Percentiles rank a stretch among this genome's conserved stretches.
Conservation (phyloP, 2,329 filamentous ascomycete species). For the Arthrobotrys conoides region DNA sequence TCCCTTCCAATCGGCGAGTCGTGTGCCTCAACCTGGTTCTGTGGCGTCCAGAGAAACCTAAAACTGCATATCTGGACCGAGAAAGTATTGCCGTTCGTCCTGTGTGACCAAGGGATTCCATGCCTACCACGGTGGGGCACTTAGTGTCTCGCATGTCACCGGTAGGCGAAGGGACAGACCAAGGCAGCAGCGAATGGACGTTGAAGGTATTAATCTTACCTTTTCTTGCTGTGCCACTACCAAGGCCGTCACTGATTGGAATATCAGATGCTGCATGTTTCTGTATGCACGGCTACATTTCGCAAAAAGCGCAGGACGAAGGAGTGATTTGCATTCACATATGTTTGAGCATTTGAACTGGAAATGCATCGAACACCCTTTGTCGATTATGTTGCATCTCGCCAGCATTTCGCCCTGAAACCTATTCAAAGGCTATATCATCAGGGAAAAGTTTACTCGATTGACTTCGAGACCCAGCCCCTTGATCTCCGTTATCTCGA, state of each 20-base stretch:
- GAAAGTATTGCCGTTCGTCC: slow-evolving; percentile 30
- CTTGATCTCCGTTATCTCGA: slow-evolving; percentile 30
- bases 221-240: slow-evolving; percentile 15
- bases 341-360: background rate
- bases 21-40: slow-evolving; percentile 50
- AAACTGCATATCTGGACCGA: slow-evolving; percentile 46
- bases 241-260: slow-evolving; percentile 29
- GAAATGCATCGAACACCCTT: slow-evolving; percentile 9
- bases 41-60: slow-evolving; percentile 37
- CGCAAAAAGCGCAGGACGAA: slow-evolving; percentile 20
- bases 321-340: background rate
- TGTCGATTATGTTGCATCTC: background rate
- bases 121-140: slow-evolving; percentile 26
- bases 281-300: slow-evolving; percentile 58
- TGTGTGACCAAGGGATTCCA: slow-evolving; percentile 34
- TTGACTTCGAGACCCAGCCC: slow-evolving; percentile 16
- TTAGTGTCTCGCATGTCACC: slow-evolving; percentile 50
- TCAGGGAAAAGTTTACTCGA: background rate
- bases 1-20: slow-evolving; percentile 45
- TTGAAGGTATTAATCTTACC: slow-evolving; percentile 27
- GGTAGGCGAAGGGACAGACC: slow-evolving; percentile 14
- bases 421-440: background rate
- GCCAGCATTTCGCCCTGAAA: background rate
- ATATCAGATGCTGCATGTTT: slow-evolving; percentile 49
- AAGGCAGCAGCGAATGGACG: slow-evolving; percentile 34